Evolutionary conservation across 2,329 filamentous ascomycete genomes (phyloP).

Genomic region (Nemania sp.): DNA sequence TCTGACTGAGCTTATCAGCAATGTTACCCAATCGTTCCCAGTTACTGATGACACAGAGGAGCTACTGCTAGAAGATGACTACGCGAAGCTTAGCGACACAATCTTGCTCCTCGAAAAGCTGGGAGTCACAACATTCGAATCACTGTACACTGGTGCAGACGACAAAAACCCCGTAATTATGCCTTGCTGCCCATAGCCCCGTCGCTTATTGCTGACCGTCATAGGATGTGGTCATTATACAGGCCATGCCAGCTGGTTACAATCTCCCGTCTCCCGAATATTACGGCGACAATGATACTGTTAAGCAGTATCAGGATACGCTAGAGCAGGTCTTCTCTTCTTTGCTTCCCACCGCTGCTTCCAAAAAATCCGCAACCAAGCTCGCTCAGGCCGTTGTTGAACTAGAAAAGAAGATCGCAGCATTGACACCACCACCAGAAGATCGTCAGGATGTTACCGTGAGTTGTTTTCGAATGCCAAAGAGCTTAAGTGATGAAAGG

Average conservation of each 20-base stretch:
- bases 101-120: conserved; percentile 51
- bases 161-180: conserved; percentile 45
- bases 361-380: conserved; percentile 31
- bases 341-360: conserved; percentile 35
- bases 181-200: neutral
- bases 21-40: conserved; percentile 53
- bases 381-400: conserved; percentile 51
- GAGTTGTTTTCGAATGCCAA: conserved; percentile 19
- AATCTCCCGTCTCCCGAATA: conserved; percentile 66
- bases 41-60: conserved; percentile 33
- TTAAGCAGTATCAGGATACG: conserved; percentile 54
- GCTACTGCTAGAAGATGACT: conserved; percentile 32
- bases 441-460: conserved; percentile 63
- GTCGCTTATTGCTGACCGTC: conserved; percentile 3
- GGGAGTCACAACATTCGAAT: conserved; percentile 46
- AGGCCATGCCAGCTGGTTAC: conserved; percentile 50
- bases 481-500: neutral
- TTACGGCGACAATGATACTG: conserved; percentile 57
- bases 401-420: conserved; percentile 64
- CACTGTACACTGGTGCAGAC: conserved; percentile 45
- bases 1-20: conserved; percentile 57
- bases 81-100: conserved; percentile 47
- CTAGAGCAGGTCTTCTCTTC: conserved; percentile 45
- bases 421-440: conserved; percentile 59
- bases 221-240: conserved; percentile 41